Evolutionary conservation across 2,329 filamentous ascomycete species (phyloP), one percentile per base, ranked within the genome.

Genomic region (Ophioceras dolichostomum): DNA sequence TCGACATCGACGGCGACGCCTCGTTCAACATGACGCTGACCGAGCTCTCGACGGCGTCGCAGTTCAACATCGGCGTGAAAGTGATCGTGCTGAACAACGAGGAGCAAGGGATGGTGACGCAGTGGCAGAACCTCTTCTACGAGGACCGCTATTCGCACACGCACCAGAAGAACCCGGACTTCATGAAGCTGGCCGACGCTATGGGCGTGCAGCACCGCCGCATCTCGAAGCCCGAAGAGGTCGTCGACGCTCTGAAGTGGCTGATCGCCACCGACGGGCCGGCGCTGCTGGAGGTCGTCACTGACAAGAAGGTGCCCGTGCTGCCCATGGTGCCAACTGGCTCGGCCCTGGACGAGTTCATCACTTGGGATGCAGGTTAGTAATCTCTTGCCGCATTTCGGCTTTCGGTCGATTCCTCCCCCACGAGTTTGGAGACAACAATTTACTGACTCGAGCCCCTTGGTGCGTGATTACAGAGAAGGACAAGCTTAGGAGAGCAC

Each of bases 21-120:
- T 95, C 88, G 4, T 96, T 98, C 68, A 85, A 86, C 70, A 96
- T 98, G 91, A 96, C 91, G 5, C 70, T 95, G 41, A 95, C 89
- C 2, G 91, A 98, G 65, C 77, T 98, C 37, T 84, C 83, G 32
- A 95, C 89, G 2, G 88, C 88, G 30, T 76, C 83, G 8, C 88
- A 98, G 63, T 96, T 96, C 69, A 84, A 91, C 65, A 95, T 96
- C 57, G 88, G 84, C 46, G 80, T 94, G 60, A 96, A 96, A 73
- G 73, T 96, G 42, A 86, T 96, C 49, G 70, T 96, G 19, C 62
- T 98, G 39, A 96, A 96, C 70, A 98, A 94, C 60, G 87, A 94
- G 60, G 87, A 96, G 62, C 89, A 95, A 64, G 89, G 89, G 38
- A 96, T 96, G 89, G 88, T 96, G 31, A 95, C 88, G 2, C 89